Conservation (phyloP, 345 rosid genomes). For the Bruguiera sexangula region DNA sequence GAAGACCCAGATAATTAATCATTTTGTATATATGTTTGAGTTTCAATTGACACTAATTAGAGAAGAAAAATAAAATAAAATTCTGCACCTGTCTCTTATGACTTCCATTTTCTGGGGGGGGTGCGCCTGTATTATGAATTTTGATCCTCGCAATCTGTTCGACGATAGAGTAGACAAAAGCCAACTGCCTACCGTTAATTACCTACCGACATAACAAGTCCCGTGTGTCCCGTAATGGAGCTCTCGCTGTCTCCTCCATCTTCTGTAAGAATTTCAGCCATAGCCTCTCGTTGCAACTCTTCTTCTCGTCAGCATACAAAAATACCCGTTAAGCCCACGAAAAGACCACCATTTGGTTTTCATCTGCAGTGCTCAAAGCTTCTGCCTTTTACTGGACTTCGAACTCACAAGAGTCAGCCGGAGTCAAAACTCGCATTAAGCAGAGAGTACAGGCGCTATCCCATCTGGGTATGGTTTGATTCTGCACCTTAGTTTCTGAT, state of each 20-base stretch:
- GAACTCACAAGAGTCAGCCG: slow-evolving; percentile 17
- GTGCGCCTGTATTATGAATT: too few species aligned
- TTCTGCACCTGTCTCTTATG: too few species aligned
- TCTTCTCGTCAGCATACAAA: slow-evolving; percentile 15
- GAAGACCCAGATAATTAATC: too few species aligned
- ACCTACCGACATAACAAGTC: not conserved
- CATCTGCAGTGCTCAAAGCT: slow-evolving; percentile 20
- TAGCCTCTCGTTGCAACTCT: slow-evolving; percentile 19
- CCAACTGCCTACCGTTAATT: too few species aligned
- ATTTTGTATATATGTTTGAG: too few species aligned
- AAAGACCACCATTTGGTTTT: slow-evolving; percentile 8
- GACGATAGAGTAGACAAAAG: too few species aligned
- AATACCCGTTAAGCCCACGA: slow-evolving; percentile 15
- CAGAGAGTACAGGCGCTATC: slow-evolving; percentile 21
- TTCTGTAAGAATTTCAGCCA: slow-evolving; percentile 30
- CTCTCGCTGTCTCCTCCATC: slow-evolving; percentile 33
- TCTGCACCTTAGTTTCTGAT: not conserved
- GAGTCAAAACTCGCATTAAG: slow-evolving; percentile 15
- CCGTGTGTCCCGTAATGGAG: slow-evolving; percentile 35
- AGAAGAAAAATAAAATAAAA: too few species aligned
- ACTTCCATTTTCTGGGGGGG: too few species aligned
- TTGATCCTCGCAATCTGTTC: too few species aligned
- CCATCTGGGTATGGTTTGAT: slow-evolving; percentile 38
- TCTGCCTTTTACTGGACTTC: slow-evolving; percentile 24
- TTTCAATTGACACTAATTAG: too few species aligned